Base-by-base conservation (phyloP, 2,329 filamentous ascomycete genomes). In the Alternaria tenuissima region DNA sequence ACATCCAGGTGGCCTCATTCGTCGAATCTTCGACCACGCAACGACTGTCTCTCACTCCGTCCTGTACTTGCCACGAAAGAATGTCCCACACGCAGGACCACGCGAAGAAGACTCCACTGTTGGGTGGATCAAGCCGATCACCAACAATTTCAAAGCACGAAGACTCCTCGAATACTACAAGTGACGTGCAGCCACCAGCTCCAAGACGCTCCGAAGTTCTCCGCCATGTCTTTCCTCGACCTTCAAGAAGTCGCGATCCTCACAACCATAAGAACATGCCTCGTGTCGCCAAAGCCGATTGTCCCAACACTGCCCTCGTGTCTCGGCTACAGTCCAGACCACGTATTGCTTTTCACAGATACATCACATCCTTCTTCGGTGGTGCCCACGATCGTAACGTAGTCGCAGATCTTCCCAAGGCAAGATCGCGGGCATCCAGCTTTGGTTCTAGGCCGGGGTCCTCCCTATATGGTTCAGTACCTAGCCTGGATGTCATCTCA, bases 401-500 rank as follows among this genome's bases (percentile, higher is more conserved):
- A 34, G 36, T 61, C 26, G 57, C 48, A 38, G 14, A 30, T 4
- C 62, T 52, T 32, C 52, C 49, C 11, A 57, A 56, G 20, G 49
- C 51, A 48, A 56, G 49, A 16, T 74, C 70, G 14, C 64, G 63
- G n/a, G 54, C 66, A 16, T 71, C 73, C 2, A 73, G 69, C 39
- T 63, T 59, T 48, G 62, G 55, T 20, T 72, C 74, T 11, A 64
- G 48, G 24, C 57, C 43, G 26, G 54, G 20, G 7, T 65, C 62
- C 11, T 74, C 72, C 3, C 16, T 61, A 7, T 53, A 68, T 24
- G 67, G 65, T 16, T 74, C 69, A 6, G 42, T 69, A 39, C 70
- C 68, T 14, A 78, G 71, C 42, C 30, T 78, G 7, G 76, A 78
- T 24, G 38, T 79, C 14, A 65, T 78, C 0, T 74, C 72, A n/a